Conservation (phyloP, 345 rosid species). For the Linum usitatissimum region DNA sequence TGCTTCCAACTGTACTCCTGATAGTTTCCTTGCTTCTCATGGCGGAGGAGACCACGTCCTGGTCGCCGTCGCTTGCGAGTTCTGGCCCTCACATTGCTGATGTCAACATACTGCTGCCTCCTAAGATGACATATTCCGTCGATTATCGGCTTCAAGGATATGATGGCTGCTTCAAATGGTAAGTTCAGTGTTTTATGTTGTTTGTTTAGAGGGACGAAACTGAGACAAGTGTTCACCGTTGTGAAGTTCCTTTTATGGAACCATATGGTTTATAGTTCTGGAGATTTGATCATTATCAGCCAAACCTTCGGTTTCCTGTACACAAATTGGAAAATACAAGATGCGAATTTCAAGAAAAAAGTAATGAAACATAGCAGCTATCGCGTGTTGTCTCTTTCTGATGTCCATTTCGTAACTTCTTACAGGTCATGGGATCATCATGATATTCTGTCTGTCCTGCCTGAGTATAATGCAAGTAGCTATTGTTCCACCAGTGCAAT, state of each 20-base stretch:
- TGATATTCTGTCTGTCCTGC: slow-evolving; percentile 67
- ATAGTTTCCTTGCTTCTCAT: slow-evolving; percentile 18
- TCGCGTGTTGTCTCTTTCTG: not conserved
- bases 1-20: slow-evolving; percentile 13
- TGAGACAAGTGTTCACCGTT: too few species aligned
- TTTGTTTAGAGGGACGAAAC: too few species aligned
- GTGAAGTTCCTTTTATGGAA: too few species aligned
- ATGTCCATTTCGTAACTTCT: slow-evolving; percentile 5
- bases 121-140: slow-evolving; percentile 78
- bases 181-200: not conserved
- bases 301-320: too few species aligned
- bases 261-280: too few species aligned
- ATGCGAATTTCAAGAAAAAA: too few species aligned
- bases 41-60: slow-evolving; percentile 16
- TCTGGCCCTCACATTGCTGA: slow-evolving; percentile 87
- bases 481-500: slow-evolving; percentile 82
- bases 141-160: slow-evolving; percentile 92
- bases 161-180: slow-evolving; percentile 98
- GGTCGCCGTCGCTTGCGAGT: slow-evolving; percentile 19
- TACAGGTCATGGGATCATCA: slow-evolving; percentile 98
- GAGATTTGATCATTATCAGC: too few species aligned
- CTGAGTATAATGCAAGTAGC: slow-evolving; percentile 68
- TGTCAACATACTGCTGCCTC: slow-evolving; percentile 85
- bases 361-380: too few species aligned
- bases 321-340: too few species aligned